phyloP scores from a whole-genome alignment of 441 rosid species.

The Codiaeum variegatum region DNA sequence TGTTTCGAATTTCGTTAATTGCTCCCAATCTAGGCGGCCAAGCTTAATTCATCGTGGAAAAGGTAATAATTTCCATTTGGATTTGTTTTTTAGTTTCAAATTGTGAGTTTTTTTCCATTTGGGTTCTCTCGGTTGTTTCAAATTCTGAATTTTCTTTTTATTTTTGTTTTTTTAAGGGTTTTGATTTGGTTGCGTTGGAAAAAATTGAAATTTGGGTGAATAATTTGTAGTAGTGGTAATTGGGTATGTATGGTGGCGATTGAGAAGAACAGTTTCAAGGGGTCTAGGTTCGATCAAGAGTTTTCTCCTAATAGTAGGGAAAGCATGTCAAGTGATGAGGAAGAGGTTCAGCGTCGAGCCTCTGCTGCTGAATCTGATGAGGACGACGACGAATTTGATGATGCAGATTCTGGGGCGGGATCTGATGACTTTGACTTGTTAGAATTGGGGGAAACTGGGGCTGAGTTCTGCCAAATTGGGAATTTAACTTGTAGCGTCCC shows the following conservation, averaged over 20 bases:
- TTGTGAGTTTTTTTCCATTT: background rate
- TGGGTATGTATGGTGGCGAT: slow-evolving; percentile 59
- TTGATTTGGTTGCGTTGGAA: slow-evolving; percentile 20
- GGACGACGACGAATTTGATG: slow-evolving; percentile 78
- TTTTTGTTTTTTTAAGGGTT: slow-evolving; percentile 40
- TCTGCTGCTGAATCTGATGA: slow-evolving; percentile 67
- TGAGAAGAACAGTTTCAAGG: slow-evolving; percentile 87
- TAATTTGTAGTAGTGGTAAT: slow-evolving; percentile 6
- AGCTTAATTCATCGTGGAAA: slow-evolving; percentile 15
- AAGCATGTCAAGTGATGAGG: slow-evolving; percentile 75
- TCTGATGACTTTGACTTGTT: slow-evolving; percentile 97
- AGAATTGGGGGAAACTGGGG: slow-evolving; percentile 85
- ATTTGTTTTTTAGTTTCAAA: background rate
- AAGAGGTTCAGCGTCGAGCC: slow-evolving; percentile 42
- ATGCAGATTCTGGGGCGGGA: slow-evolving; percentile 96
- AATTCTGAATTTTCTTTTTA: slow-evolving; percentile 19
- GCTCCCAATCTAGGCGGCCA: slow-evolving; percentile 12
- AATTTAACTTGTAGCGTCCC: slow-evolving; percentile 80
- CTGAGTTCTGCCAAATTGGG: slow-evolving; percentile 90
- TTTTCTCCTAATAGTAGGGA: slow-evolving; percentile 79
- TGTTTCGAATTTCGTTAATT: slow-evolving; percentile 1
- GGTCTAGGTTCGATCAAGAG: slow-evolving; percentile 74
- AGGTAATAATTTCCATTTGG: slow-evolving; percentile 28
- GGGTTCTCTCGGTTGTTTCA: background rate
- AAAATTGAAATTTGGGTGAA: background rate